Evolutionary conservation across 495 filamentous ascomycete genomes (phyloP).

Genomic region (Penicillium canariense): DNA sequence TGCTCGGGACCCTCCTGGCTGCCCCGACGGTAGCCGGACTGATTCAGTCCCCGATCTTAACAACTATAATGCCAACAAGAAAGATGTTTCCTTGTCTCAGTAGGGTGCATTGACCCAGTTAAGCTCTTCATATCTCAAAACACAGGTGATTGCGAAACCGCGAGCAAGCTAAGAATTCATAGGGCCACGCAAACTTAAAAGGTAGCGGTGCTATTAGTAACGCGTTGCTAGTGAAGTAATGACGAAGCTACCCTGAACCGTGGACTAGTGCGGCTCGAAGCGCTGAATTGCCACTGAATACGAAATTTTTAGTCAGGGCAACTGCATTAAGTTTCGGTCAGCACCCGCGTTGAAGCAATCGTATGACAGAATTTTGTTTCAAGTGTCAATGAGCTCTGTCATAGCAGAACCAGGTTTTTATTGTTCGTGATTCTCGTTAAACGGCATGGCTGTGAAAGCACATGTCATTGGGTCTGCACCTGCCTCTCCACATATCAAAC

Average conservation of each 20-base stretch:
- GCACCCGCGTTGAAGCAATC: neutral
- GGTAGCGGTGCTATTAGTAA: neutral
- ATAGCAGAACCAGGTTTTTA: too few species aligned
- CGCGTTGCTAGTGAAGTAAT: neutral
- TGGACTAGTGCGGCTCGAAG: constrained; percentile 11
- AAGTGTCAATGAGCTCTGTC: neutral
- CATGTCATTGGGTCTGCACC: too few species aligned
- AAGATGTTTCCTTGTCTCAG: neutral
- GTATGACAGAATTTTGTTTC: constrained; percentile 2
- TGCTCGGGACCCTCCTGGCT: constrained; percentile 6
- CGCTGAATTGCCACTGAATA: constrained; percentile 14
- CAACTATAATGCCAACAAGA: neutral
- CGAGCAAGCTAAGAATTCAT: neutral
- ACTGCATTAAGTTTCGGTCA: constrained; percentile 1
- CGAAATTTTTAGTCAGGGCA: constrained; percentile 17
- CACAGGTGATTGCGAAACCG: neutral
- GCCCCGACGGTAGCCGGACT: constrained; percentile 22
- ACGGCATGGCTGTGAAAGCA: too few species aligned
- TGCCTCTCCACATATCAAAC: too few species aligned
- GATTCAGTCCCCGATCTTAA: constrained; percentile 5
- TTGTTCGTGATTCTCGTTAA: too few species aligned
- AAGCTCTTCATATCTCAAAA: neutral
- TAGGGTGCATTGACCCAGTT: neutral
- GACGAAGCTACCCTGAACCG: neutral
- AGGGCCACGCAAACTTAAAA: neutral